phyloP scores from a whole-genome alignment of 345 rosid genomes.

The Durio zibethinus region DNA sequence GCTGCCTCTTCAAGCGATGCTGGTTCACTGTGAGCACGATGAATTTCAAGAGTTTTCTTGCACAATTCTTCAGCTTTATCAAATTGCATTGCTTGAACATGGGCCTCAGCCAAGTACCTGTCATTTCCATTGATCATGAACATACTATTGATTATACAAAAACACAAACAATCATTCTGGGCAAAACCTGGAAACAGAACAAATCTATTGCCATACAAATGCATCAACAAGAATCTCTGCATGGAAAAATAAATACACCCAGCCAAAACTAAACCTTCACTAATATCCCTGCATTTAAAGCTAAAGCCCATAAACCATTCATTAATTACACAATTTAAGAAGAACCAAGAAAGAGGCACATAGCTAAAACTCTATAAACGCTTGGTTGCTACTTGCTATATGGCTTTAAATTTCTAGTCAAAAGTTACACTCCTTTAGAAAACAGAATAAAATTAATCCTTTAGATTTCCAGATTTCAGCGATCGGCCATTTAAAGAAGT shows the following conservation, averaged over 20 bases:
- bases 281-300: neutral
- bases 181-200: neutral
- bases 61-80: constrained; percentile 90
- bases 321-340: no score
- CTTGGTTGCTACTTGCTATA: no score
- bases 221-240: neutral
- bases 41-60: constrained; percentile 88
- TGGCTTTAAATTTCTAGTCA: no score
- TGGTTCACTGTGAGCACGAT: constrained; percentile 93
- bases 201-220: neutral
- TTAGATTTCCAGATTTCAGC: no score
- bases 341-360: no score
- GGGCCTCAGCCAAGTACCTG: constrained; percentile 95
- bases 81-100: constrained; percentile 97
- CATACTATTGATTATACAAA: neutral
- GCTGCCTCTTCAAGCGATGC: constrained; percentile 96
- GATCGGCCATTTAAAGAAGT: no score
- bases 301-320: neutral
- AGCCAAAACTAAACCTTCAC: neutral
- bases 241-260: neutral
- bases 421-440: no score
- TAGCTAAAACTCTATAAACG: no score
- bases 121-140: constrained; percentile 8
- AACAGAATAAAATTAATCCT: no score
- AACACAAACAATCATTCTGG: neutral